Evolutionary conservation across 352 stramenopile species (phyloP).

Genomic region (Globisporangium carolinianum): DNA sequence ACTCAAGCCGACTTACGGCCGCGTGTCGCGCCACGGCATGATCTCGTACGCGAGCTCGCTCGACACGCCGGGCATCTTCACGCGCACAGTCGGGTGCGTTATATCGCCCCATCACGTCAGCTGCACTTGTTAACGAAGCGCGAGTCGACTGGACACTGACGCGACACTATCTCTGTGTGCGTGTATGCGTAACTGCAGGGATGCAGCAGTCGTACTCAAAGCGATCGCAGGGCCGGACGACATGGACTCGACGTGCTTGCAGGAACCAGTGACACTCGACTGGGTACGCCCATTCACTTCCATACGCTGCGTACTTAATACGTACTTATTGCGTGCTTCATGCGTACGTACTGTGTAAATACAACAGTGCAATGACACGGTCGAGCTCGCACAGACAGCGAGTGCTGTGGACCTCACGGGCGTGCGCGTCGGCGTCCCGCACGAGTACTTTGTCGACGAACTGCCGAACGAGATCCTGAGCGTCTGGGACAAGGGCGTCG

Average conservation of each 20-base stretch:
- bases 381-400: constrained; percentile 18
- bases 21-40: constrained; percentile 94
- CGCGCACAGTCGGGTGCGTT: constrained; percentile 67
- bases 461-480: constrained; percentile 75
- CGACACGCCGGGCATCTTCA: constrained; percentile 94
- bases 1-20: constrained; percentile 96
- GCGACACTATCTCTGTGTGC: neutral
- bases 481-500: constrained; percentile 79
- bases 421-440: constrained; percentile 88
- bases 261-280: constrained; percentile 26
- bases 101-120: neutral
- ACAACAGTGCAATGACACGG: constrained; percentile 28
- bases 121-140: too few species aligned
- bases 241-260: constrained; percentile 80
- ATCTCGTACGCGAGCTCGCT: constrained; percentile 96
- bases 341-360: neutral
- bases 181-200: constrained; percentile 24
- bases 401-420: constrained; percentile 44
- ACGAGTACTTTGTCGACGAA: constrained; percentile 93
- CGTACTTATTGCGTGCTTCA: neutral
- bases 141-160: neutral
- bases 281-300: constrained; percentile 38
- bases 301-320: too few species aligned
- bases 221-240: constrained; percentile 73
- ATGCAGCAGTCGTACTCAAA: constrained; percentile 72